Percentiles rank a stretch among this genome's conserved stretches.
These are phyloP conservation scores for Setaria italica DNA, from an alignment of 202 grass and related monocot genomes.

Conservation along the genomic window DNA sequence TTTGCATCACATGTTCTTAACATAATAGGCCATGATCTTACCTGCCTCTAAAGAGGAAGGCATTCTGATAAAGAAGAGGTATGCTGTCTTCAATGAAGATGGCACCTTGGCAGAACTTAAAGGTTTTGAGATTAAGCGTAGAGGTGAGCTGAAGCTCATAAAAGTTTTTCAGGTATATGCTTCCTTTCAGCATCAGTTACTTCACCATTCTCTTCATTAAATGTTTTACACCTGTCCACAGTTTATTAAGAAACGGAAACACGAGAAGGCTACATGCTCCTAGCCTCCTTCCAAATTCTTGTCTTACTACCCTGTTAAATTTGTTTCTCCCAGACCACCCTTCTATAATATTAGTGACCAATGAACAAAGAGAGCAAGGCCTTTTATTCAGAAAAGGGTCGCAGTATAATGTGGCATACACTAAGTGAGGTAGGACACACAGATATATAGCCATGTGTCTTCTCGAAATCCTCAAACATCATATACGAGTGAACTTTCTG, in stretches of 20 bases:
- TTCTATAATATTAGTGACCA: slow-evolving; percentile 3
- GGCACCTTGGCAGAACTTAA: slow-evolving; percentile 96
- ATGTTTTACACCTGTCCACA: neutral
- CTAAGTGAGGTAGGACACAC: neutral
- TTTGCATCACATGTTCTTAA: slow-evolving; percentile 38
- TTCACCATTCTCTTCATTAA: slow-evolving; percentile 11
- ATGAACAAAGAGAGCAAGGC: neutral
- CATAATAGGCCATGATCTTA: slow-evolving; percentile 89
- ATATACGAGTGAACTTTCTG: neutral
- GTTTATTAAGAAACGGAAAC: neutral
- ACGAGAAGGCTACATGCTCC: neutral
- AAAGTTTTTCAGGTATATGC: slow-evolving; percentile 97
- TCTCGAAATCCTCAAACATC: slow-evolving; percentile 12
- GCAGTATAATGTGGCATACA: neutral
- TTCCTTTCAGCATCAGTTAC: slow-evolving; percentile 40
- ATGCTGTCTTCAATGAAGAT: slow-evolving; percentile 99
- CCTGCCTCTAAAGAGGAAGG: slow-evolving; percentile 99
- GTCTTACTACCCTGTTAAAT: neutral
- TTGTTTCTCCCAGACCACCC: neutral
- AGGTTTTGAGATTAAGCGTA: slow-evolving; percentile 99
- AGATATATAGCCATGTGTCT: neutral
- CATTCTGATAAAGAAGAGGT: slow-evolving; percentile 95
- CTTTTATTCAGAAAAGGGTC: slow-evolving; percentile 1
- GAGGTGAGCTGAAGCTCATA: slow-evolving; percentile 99
- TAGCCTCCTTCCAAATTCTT: neutral